Percentiles rank a stretch among this genome's conserved stretches.
Conservation (phyloP, 73 alveolate genomes). For the Blepharisma stoltei region DNA sequence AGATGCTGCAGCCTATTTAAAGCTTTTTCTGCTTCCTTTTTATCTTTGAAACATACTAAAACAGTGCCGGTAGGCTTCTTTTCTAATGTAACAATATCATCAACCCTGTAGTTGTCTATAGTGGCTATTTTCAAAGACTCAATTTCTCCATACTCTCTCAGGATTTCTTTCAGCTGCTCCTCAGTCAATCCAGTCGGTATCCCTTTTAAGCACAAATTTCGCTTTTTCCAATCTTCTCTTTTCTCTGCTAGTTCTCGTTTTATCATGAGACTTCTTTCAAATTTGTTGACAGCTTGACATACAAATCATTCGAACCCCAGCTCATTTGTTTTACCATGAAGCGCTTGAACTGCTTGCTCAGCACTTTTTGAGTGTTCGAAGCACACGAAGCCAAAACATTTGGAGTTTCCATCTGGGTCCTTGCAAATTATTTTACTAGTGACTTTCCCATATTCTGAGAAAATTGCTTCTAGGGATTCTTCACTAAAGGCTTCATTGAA, state of each 20-base stretch:
- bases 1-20: not conserved
- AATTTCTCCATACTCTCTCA: not conserved
- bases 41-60: not conserved
- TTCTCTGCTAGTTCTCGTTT: not conserved
- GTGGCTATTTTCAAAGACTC: not conserved
- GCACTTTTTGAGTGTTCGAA: not conserved
- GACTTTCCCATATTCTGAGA: conserved; percentile 1
- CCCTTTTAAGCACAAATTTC: not conserved
- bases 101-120: not conserved
- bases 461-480: not conserved
- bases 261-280: not conserved
- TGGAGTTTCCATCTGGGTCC: not conserved
- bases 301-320: conserved; percentile 4
- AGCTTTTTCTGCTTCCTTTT: not conserved
- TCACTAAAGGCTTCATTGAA: not conserved
- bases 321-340: not conserved
- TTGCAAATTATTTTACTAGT: not conserved
- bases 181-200: not conserved
- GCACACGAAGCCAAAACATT: not conserved
- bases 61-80: not conserved
- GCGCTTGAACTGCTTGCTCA: not conserved
- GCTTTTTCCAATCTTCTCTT: conserved; percentile 2
- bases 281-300: not conserved
- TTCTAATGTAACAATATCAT: not conserved
- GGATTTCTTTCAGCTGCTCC: conserved; percentile 1